Percentiles rank a stretch among this genome's conserved stretches.
Evolutionary conservation across 257 asterid genomes (phyloP).

Genomic region (Capsicum pubescens): DNA sequence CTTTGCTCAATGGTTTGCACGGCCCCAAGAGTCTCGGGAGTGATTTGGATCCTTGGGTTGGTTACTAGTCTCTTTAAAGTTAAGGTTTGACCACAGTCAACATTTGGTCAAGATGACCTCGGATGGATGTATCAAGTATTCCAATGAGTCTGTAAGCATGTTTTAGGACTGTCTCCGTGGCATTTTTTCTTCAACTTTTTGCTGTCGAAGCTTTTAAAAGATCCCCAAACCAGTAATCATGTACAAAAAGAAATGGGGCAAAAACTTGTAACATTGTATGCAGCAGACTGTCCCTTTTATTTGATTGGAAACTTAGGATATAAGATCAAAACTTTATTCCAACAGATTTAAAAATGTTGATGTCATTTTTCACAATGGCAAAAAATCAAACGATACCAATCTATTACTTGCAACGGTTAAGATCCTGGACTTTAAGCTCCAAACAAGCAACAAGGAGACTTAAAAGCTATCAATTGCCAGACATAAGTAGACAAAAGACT

Average conservation of each 20-base stretch:
- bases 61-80: too few relatives aligned
- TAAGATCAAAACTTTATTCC: not conserved
- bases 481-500: conserved; percentile 18
- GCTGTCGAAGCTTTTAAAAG: not conserved
- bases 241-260: not conserved
- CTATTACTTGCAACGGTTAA: not conserved
- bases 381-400: not conserved
- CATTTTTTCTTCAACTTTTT: not conserved
- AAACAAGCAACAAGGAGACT: not conserved
- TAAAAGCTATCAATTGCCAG: not conserved
- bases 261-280: conserved; percentile 7
- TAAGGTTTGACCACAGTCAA: too few relatives aligned
- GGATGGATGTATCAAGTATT: too few relatives aligned
- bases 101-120: too few relatives aligned
- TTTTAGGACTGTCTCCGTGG: not conserved
- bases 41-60: too few relatives aligned
- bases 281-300: not conserved
- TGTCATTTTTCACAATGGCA: not conserved
- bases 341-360: not conserved
- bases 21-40: too few relatives aligned
- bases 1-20: too few relatives aligned
- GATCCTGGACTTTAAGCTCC: conserved; percentile 22
- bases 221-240: conserved; percentile 3
- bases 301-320: not conserved
- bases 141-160: too few relatives aligned